Percentiles rank a stretch among this genome's conserved stretches.
Conservation (phyloP, 2,329 filamentous ascomycete genomes). For the Cordyceps cateniannulata region DNA sequence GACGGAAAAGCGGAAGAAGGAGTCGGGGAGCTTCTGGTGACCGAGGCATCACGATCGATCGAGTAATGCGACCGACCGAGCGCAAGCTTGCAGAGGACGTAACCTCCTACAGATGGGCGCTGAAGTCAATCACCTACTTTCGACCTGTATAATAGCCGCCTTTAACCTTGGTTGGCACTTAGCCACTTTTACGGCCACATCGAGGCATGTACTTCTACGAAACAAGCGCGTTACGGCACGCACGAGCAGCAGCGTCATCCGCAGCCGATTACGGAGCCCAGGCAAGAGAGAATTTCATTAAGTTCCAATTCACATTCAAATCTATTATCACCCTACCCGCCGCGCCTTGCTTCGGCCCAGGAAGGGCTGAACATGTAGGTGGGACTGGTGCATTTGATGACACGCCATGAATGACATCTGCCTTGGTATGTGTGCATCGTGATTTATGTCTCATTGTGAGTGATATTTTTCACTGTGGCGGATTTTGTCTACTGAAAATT, state of each 20-base stretch:
- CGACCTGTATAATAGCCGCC: background rate
- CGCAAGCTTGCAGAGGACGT: background rate
- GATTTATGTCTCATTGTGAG: no score
- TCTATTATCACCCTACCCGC: no score
- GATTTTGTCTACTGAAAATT: no score
- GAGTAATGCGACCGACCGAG: background rate
- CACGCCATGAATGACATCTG: no score
- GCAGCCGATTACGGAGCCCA: background rate
- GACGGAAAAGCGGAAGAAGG: conserved; percentile 29
- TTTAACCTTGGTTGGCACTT: background rate
- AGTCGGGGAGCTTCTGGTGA: conserved; percentile 21
- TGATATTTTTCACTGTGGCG: no score
- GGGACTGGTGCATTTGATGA: no score
- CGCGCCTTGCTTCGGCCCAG: no score
- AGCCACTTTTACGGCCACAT: background rate
- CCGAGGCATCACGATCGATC: background rate
- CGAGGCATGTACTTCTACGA: background rate
- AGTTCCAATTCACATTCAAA: no score
- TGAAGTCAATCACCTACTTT: background rate
- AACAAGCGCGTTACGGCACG: background rate
- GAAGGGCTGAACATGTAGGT: no score
- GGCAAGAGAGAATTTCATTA: no score
- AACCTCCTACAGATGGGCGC: background rate
- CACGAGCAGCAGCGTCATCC: background rate
- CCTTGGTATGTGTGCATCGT: no score